These are phyloP conservation scores for Diaporthe destruens DNA, from an alignment of 2,329 filamentous ascomycete genomes.

Conservation along the genomic window DNA sequence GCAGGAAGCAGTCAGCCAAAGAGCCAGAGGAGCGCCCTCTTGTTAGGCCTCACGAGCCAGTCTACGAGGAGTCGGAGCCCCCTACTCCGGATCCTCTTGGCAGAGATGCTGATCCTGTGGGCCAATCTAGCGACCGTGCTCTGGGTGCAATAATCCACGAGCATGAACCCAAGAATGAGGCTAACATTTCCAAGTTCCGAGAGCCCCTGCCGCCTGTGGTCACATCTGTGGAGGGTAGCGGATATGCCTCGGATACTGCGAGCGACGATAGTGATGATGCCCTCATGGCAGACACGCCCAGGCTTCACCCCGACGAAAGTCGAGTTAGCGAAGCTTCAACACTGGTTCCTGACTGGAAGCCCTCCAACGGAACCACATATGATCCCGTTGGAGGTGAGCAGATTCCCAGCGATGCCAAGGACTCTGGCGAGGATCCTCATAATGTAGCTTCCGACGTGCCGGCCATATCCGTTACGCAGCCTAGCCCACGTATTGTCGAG, in stretches of 20 bases:
- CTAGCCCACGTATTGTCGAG: conserved; percentile 54
- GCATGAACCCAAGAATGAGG: conserved; percentile 63
- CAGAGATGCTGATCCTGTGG: conserved; percentile 47
- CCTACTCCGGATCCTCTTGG: conserved; percentile 42
- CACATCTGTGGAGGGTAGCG: conserved; percentile 75
- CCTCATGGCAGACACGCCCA: conserved; percentile 42
- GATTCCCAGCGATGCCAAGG: conserved; percentile 42
- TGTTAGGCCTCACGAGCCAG: conserved; percentile 64
- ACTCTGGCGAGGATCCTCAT: conserved; percentile 15
- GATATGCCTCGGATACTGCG: conserved; percentile 72
- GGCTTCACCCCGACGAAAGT: conserved; percentile 42
- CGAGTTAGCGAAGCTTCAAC: conserved; percentile 42
- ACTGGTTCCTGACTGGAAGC: conserved; percentile 23
- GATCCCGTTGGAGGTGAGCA: neutral
- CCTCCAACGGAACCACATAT: conserved; percentile 23
- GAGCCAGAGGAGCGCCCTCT: conserved; percentile 70
- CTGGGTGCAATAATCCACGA: conserved; percentile 71
- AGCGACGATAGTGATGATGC: conserved; percentile 56
- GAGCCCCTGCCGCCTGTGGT: conserved; percentile 79
- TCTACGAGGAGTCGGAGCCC: conserved; percentile 46
- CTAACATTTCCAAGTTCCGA: conserved; percentile 68
- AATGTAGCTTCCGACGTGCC: conserved; percentile 51
- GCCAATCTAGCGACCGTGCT: conserved; percentile 70
- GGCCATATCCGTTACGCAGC: conserved; percentile 58
- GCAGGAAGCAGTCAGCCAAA: conserved; percentile 67